Base-by-base conservation (phyloP, 2,329 filamentous ascomycete species). In the Venturia asperata region DNA sequence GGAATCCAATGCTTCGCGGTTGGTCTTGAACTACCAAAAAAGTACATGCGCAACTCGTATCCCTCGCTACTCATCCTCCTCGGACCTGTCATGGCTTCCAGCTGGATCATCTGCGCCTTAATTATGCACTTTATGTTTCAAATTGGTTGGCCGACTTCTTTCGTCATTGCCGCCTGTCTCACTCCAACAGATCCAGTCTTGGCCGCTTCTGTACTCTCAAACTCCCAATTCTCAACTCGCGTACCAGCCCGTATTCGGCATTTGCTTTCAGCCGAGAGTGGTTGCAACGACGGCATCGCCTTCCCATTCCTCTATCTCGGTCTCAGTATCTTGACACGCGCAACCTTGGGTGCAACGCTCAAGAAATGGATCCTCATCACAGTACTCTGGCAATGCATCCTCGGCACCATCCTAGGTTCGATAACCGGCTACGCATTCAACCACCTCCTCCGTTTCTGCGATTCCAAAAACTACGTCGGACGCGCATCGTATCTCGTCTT, bases 291-390 rank as follows among this genome's bases (percentile, higher is more conserved):
- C 67, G 83, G 80, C 10, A 74, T 82, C 5, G 81, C 80, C 0
- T 84, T 84, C 66, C 82, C 82, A 0, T 85, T 85, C 69, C 72
- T 85, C 0, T 85, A 83, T 68, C 71, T 81, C n/a, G 82, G 81
- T 0, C 69, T 85, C 0, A 78, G 76, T 61, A 72, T 79, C 24
- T 70, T 83, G 7, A 78, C 77, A 9, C 71, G 78, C 41, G 67
- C 70, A 4, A 76, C 74, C 0, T 27, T 61, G n/a, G 66, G 73
- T 2, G 75, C 72, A 4, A 77, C 80, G 0, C 62, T 82, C 66
- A 81, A 80, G 67, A 76, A 82, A 61, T 85, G 80, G 78, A 74
- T 84, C 64, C 72, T 83, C 1, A 76, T 82, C 66, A 83, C 82
- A 0, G 72, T 84, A 4, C 75, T 85, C 2, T 85, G 82, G 77